phyloP scores from a whole-genome alignment of 176 grass and related monocot species.

The Aegilops sharonensis region DNA sequence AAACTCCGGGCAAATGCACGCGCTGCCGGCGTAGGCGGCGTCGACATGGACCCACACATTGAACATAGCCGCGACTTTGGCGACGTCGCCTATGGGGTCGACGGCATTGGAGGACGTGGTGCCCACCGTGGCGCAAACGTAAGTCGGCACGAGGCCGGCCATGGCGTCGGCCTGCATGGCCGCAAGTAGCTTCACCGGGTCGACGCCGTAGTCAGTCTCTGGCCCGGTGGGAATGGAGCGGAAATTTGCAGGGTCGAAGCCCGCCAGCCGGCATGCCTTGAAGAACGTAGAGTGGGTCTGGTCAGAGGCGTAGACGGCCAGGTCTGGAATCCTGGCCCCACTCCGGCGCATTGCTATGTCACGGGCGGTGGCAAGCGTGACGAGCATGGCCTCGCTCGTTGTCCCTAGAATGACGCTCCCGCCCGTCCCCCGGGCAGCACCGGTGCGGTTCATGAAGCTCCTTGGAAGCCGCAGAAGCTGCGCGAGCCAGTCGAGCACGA shows the following conservation, averaged over 20 bases:
- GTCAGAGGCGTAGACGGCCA: not conserved
- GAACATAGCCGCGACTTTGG: not conserved
- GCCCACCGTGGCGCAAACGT: not conserved
- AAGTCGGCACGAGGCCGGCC: not conserved
- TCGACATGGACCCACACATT: not conserved
- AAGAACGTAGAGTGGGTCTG: not conserved
- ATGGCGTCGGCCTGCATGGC: not conserved
- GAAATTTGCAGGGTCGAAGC: conserved; percentile 2
- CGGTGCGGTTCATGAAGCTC: not conserved
- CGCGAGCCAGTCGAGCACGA: conserved; percentile 2
- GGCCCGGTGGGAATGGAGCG: not conserved
- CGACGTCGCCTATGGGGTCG: not conserved
- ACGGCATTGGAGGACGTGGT: not conserved
- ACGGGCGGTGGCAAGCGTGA: not conserved
- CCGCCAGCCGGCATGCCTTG: not conserved
- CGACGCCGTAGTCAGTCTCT: not conserved
- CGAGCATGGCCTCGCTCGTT: conserved; percentile 13
- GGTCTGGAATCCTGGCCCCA: not conserved
- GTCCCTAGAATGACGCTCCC: not conserved
- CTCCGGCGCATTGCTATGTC: not conserved
- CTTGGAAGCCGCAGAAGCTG: not conserved
- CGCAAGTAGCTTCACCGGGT: not conserved
- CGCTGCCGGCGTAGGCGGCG: not conserved
- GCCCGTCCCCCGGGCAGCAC: not conserved
- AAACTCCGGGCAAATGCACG: conserved; percentile 2